Evolutionary conservation across 1,284 basidiomycete genomes (phyloP).

Genomic region (Singerocomus inundabilis): DNA sequence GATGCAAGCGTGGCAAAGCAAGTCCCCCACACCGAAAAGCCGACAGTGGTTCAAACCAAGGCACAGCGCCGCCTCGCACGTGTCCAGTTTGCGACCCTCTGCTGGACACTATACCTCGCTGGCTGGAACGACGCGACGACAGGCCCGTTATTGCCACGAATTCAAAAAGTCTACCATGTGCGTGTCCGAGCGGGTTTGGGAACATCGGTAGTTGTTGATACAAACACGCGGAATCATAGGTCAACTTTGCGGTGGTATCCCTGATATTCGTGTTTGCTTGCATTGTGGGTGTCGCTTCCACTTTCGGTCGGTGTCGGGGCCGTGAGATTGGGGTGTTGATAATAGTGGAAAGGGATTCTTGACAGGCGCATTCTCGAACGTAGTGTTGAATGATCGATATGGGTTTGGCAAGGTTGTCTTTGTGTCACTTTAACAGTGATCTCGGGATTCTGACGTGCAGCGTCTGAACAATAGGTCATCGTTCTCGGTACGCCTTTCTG

Average conservation of each 20-base stretch:
- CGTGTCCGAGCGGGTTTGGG: background rate
- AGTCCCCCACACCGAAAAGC: background rate
- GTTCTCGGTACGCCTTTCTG: conserved; percentile 31
- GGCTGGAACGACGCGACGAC: conserved; percentile 36
- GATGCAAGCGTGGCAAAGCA: background rate
- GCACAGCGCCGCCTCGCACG: conserved; percentile 23
- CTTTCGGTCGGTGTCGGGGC: background rate
- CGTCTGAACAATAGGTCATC: conserved; percentile 19
- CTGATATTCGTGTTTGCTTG: conserved; percentile 36
- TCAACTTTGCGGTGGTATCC: conserved; percentile 32
- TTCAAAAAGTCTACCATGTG: conserved; percentile 33
- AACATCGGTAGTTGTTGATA: background rate
- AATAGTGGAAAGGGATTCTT: conserved; percentile 27
- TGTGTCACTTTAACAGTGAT: background rate
- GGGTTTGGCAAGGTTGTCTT: conserved; percentile 34
- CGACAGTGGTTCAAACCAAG: conserved; percentile 10
- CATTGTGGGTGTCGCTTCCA: conserved; percentile 17
- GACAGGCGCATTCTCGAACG: conserved; percentile 32
- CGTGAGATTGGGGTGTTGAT: conserved; percentile 5
- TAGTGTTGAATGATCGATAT: conserved; percentile 28
- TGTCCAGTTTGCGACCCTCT: conserved; percentile 30
- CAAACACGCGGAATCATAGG: conserved; percentile 8
- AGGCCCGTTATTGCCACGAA: conserved; percentile 33
- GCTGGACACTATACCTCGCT: conserved; percentile 31
- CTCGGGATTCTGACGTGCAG: conserved; percentile 5